Conservation (phyloP, 148 eudicot species). For the Rhododendron kiyosumense region DNA sequence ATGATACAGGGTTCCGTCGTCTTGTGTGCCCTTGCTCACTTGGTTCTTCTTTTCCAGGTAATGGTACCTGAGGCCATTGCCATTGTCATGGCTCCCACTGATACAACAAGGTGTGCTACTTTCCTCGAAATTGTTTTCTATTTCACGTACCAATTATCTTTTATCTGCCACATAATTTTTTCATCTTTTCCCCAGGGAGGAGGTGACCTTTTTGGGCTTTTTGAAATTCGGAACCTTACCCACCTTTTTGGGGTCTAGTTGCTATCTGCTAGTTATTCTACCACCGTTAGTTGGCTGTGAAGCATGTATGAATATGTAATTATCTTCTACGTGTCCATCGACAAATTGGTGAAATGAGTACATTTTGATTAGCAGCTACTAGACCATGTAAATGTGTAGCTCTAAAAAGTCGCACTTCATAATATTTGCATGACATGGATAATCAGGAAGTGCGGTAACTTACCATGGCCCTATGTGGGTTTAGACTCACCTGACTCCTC, state of each 20-base stretch:
- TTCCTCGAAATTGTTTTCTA: neutral
- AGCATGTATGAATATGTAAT: neutral
- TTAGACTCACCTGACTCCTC: neutral
- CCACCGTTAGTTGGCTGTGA: neutral
- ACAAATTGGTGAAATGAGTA: neutral
- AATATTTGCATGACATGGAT: neutral
- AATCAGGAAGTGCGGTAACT: neutral
- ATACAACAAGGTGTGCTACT: conserved; percentile 49
- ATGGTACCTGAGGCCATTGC: conserved; percentile 91
- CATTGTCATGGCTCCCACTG: conserved; percentile 79
- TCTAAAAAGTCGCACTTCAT: neutral
- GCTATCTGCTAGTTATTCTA: neutral
- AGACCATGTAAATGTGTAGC: neutral
- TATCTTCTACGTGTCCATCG: neutral
- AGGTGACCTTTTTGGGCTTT: neutral
- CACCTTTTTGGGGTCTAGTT: neutral
- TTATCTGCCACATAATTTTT: neutral
- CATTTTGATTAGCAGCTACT: neutral
- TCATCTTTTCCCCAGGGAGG: neutral
- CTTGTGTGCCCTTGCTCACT: neutral
- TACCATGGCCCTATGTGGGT: neutral
- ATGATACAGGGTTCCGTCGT: neutral
- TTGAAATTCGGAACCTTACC: neutral
- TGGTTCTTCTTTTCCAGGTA: conserved; percentile 31
- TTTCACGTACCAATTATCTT: neutral